phyloP scores from a whole-genome alignment of 805 yeast species.

The Candida fluviatilis region DNA sequence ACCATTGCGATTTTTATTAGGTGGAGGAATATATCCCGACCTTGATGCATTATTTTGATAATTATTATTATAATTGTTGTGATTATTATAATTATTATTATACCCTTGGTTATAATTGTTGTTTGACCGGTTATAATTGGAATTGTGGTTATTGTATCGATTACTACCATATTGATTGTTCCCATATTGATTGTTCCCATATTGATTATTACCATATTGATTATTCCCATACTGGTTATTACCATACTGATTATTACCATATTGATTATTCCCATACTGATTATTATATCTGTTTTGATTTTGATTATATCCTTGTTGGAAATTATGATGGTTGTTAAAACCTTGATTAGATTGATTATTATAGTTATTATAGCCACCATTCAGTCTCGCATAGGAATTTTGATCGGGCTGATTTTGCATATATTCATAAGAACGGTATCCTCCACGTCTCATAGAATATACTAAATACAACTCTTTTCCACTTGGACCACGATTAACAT shows the following conservation, averaged over 20 bases:
- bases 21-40: conserved; percentile 11
- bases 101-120: conserved; percentile 5
- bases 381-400: conserved; percentile 14
- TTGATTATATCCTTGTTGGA: conserved; percentile 5
- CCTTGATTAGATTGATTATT: conserved; percentile 9
- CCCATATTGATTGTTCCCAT: no score
- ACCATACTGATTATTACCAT: not conserved
- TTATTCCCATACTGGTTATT: not conserved
- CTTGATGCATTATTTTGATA: conserved; percentile 3
- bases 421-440: conserved; percentile 25
- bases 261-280: conserved; percentile 6
- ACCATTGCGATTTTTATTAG: conserved; percentile 5
- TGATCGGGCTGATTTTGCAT: conserved; percentile 8
- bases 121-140: conserved; percentile 1
- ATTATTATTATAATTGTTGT: not conserved
- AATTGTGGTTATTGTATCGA: conserved; percentile 2
- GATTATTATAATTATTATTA: conserved; percentile 6
- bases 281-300: conserved; percentile 5
- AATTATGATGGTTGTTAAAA: conserved; percentile 7
- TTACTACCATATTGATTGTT: not conserved
- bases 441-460: conserved; percentile 36
- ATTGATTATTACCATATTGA: not conserved
- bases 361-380: conserved; percentile 10
- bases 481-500: conserved; percentile 38
- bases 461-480: conserved; percentile 28